These are phyloP conservation scores for Shiraia sp. DNA, from an alignment of 2,329 filamentous ascomycete genomes.

Conservation along the genomic window DNA sequence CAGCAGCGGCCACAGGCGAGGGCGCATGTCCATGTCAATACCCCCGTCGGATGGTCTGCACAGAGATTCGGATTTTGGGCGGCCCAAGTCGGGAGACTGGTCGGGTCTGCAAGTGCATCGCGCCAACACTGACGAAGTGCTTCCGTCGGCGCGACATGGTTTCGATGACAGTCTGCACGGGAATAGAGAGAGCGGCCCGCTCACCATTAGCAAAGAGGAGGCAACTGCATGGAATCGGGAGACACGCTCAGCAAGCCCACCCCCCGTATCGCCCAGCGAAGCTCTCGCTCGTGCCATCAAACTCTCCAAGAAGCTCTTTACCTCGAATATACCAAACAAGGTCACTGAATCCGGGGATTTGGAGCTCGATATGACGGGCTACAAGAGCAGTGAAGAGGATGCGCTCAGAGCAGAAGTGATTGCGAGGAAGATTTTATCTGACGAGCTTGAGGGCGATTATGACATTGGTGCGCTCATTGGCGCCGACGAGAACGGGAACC, in stretches of 20 bases:
- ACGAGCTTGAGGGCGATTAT: slow-evolving; percentile 92
- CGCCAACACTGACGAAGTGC: slow-evolving; percentile 58
- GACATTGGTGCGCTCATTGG: slow-evolving; percentile 95
- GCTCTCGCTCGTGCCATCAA: slow-evolving; percentile 82
- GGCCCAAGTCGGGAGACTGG: slow-evolving; percentile 42
- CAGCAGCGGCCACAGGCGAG: slow-evolving; percentile 22
- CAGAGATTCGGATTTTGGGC: slow-evolving; percentile 16
- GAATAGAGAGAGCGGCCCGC: slow-evolving; percentile 27
- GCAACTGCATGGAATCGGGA: slow-evolving; percentile 41
- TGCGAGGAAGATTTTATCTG: slow-evolving; percentile 86
- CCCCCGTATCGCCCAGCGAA: slow-evolving; percentile 70
- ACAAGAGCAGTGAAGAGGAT: slow-evolving; percentile 92
- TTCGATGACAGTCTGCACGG: slow-evolving; percentile 40
- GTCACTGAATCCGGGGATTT: slow-evolving; percentile 93
- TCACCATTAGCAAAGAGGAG: slow-evolving; percentile 39
- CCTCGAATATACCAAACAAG: slow-evolving; percentile 87
- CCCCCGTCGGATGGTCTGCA: slow-evolving; percentile 26
- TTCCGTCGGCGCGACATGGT: slow-evolving; percentile 50
- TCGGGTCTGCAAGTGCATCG: slow-evolving; percentile 44
- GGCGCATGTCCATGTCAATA: slow-evolving; percentile 37
- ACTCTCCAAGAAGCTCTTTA: slow-evolving; percentile 83
- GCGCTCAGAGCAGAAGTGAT: slow-evolving; percentile 90
- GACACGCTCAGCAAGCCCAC: slow-evolving; percentile 72
- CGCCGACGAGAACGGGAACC: slow-evolving; percentile 90
- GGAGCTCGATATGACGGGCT: slow-evolving; percentile 97